Evolutionary conservation across 345 rosid genomes (phyloP).

Genomic region (Xanthoceras sorbifolium): DNA sequence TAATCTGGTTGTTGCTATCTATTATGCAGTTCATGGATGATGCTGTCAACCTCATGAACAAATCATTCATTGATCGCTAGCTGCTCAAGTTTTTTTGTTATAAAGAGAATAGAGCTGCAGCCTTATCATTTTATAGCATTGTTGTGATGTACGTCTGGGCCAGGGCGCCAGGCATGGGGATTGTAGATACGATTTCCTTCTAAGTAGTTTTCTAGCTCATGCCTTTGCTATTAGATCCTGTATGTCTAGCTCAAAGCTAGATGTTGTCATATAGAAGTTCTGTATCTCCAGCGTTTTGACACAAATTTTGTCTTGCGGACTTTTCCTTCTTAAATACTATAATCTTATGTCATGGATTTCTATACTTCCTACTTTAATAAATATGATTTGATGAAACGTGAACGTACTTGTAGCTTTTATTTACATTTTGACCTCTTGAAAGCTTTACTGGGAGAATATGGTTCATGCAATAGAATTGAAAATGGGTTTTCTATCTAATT

Average conservation of each 20-base stretch:
- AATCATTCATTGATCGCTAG: conserved; percentile 81
- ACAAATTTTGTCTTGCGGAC: background rate
- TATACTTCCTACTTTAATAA: conserved; percentile 7
- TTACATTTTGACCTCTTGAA: background rate
- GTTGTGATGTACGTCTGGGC: conserved; percentile 13
- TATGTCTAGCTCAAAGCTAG: conserved; percentile 7
- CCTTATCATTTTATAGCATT: background rate
- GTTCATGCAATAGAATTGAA: background rate
- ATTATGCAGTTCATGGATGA: conserved; percentile 92
- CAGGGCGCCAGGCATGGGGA: conserved; percentile 13
- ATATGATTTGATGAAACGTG: background rate
- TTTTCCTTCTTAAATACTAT: background rate
- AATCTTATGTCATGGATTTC: background rate
- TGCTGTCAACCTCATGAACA: conserved; percentile 81
- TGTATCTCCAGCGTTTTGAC: background rate
- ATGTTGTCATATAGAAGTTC: conserved; percentile 6
- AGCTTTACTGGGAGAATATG: background rate
- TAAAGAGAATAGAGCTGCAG: conserved; percentile 15
- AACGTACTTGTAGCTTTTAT: background rate
- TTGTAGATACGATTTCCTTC: conserved; percentile 22
- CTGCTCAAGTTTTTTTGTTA: conserved; percentile 11
- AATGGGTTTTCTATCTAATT: background rate
- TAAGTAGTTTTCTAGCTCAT: background rate
- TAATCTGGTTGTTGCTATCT: conserved; percentile 21
- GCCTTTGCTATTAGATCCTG: background rate